These are phyloP conservation scores for Zea mays DNA, from an alignment of 176 grass and related monocot genomes.

Conservation along the genomic window DNA sequence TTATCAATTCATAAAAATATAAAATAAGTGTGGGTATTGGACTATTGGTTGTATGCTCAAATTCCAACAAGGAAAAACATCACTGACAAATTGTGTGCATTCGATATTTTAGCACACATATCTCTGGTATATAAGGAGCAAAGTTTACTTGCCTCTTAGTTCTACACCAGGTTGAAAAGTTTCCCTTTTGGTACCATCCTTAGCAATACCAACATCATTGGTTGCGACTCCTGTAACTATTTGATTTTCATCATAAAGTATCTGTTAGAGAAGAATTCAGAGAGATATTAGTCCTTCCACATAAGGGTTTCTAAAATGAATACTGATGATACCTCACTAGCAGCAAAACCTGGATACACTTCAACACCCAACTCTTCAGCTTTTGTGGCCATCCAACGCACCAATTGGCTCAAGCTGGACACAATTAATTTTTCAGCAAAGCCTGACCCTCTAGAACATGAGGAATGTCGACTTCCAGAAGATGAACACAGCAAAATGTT, in stretches of 20 bases:
- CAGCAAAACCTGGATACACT: conserved; percentile 99
- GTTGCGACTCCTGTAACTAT: conserved; percentile 81
- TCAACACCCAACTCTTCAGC: conserved; percentile 96
- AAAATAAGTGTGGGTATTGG: background rate
- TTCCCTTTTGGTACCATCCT: conserved; percentile 92
- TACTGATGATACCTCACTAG: conserved; percentile 75
- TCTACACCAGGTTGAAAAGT: conserved; percentile 91
- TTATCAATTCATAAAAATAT: background rate
- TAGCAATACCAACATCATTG: conserved; percentile 94
- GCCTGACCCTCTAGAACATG: background rate
- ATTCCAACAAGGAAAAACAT: background rate
- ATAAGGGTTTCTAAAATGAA: conserved; percentile 24
- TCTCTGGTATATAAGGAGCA: background rate
- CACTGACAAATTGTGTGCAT: too few relatives aligned
- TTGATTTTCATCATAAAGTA: conserved; percentile 89
- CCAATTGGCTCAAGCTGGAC: conserved; percentile 77
- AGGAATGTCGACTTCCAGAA: background rate
- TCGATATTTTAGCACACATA: conserved; percentile 3
- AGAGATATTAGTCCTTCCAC: conserved; percentile 45
- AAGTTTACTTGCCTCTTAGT: conserved; percentile 66
- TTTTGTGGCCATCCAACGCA: conserved; percentile 85
- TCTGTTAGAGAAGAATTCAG: conserved; percentile 60
- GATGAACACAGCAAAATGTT: conserved; percentile 1
- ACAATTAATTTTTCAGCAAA: conserved; percentile 8
- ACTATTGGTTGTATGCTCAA: background rate